phyloP scores from a whole-genome alignment of 2,329 filamentous ascomycete species.

The Stachybotrys chlorohalonatus region DNA sequence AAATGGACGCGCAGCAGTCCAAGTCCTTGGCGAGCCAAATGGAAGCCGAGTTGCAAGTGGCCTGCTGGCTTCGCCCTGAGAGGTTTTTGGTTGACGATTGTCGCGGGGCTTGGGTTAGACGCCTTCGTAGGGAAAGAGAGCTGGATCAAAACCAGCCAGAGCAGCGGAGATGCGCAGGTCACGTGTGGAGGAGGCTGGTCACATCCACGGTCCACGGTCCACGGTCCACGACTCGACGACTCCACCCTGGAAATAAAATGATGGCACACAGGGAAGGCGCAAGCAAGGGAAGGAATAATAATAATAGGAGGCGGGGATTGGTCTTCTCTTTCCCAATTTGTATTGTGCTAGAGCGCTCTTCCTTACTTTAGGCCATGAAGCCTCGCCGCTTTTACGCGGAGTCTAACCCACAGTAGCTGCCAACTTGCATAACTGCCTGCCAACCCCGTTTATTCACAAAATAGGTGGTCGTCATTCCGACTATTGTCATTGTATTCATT shows the following conservation, averaged over 20 bases:
- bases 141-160: conserved; percentile 12
- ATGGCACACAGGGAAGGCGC: background rate
- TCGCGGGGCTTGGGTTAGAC: conserved; percentile 2
- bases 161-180: background rate
- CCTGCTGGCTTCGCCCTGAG: conserved; percentile 18
- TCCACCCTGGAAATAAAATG: background rate
- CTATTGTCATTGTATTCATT: no score
- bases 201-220: background rate
- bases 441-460: no score
- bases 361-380: no score
- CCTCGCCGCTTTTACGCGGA: no score
- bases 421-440: no score
- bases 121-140: conserved; percentile 3
- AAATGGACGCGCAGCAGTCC: background rate
- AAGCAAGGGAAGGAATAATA: background rate
- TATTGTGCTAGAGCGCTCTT: no score
- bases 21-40: background rate
- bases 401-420: no score
- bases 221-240: no score
- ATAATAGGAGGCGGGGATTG: no score
- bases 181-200: background rate
- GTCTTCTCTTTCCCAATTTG: no score
- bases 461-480: no score
- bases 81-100: conserved; percentile 16
- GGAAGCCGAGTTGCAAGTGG: background rate